phyloP scores from a whole-genome alignment of 768 basidiomycete genomes.

The Asterophora lycoperdoides region DNA sequence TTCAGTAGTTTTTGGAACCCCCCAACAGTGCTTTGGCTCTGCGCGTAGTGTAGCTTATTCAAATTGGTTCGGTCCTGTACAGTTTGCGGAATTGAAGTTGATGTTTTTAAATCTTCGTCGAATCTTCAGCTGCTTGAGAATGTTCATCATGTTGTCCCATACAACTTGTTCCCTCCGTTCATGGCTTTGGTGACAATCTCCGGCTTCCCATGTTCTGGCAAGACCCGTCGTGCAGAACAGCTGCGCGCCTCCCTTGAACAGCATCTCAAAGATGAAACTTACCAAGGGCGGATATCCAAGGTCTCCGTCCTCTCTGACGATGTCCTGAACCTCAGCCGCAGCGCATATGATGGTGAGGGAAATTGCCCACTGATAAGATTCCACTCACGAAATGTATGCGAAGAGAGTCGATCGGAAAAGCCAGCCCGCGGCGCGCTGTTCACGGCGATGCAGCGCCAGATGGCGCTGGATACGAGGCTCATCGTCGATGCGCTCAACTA shows the following conservation, averaged over 20 bases:
- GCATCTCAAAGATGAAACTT: slow-evolving; percentile 44
- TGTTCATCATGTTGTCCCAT: neutral
- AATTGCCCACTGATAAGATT: neutral
- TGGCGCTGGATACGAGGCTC: slow-evolving; percentile 71
- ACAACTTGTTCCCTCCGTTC: neutral
- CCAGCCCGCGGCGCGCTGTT: slow-evolving; percentile 81
- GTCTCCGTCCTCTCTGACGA: slow-evolving; percentile 71
- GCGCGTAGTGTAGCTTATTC: slow-evolving; percentile 5
- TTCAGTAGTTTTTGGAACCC: slow-evolving; percentile 86
- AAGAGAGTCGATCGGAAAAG: slow-evolving; percentile 85
- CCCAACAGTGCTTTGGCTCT: slow-evolving; percentile 16
- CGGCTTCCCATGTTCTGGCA: slow-evolving; percentile 87
- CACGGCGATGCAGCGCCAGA: slow-evolving; percentile 71
- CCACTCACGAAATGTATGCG: slow-evolving; percentile 3
- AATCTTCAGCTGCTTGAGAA: neutral
- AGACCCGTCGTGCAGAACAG: slow-evolving; percentile 67
- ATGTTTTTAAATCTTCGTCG: neutral
- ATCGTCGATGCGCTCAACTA: slow-evolving; percentile 93
- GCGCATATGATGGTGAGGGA: slow-evolving; percentile 68
- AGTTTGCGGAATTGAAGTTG: neutral
- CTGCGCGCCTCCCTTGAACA: slow-evolving; percentile 54
- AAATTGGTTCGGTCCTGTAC: neutral
- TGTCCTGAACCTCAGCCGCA: slow-evolving; percentile 54
- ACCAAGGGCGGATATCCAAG: slow-evolving; percentile 46
- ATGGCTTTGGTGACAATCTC: slow-evolving; percentile 94